Evolutionary conservation across 495 filamentous ascomycete genomes (phyloP).

Genomic region (Penicillium simplicissimum): DNA sequence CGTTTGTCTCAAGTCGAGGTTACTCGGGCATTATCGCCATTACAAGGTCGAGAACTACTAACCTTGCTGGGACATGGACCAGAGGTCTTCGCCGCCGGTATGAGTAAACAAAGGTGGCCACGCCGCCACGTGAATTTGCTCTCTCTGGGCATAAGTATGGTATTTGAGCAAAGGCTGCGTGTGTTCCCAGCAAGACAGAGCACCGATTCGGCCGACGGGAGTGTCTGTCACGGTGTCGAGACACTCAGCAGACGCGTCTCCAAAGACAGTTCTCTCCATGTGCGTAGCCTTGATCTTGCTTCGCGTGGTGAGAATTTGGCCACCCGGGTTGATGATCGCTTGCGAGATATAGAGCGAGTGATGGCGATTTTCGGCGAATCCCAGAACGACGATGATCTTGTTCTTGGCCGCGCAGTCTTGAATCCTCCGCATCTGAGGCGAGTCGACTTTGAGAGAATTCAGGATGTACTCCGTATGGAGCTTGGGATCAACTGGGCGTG

Average conservation of each 20-base stretch:
- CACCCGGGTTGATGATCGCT: constrained; percentile 48
- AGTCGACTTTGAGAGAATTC: constrained; percentile 48
- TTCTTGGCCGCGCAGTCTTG: constrained; percentile 36
- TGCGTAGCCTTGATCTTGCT: constrained; percentile 64
- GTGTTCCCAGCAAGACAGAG: constrained; percentile 60
- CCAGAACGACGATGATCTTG: constrained; percentile 52
- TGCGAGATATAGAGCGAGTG: constrained; percentile 59
- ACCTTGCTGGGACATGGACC: constrained; percentile 43
- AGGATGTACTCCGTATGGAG: constrained; percentile 49
- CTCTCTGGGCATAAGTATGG: constrained; percentile 50
- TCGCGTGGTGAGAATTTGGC: constrained; percentile 45
- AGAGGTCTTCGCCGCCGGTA: constrained; percentile 28
- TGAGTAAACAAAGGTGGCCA: constrained; percentile 50
- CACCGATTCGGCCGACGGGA: constrained; percentile 47
- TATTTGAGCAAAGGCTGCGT: constrained; percentile 61
- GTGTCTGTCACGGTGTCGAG: constrained; percentile 46
- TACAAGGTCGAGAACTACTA: constrained; percentile 3
- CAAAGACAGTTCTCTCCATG: constrained; percentile 63
- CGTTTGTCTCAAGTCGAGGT: no score
- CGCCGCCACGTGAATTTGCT: constrained; percentile 58
- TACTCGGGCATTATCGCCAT: not conserved
- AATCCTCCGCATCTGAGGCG: constrained; percentile 50
- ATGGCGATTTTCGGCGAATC: constrained; percentile 53
- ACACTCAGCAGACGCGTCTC: constrained; percentile 50
- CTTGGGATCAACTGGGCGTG: constrained; percentile 44